phyloP scores from a whole-genome alignment of 371 early-diverging fungal genomes.

The Actinomortierella ambigua region DNA sequence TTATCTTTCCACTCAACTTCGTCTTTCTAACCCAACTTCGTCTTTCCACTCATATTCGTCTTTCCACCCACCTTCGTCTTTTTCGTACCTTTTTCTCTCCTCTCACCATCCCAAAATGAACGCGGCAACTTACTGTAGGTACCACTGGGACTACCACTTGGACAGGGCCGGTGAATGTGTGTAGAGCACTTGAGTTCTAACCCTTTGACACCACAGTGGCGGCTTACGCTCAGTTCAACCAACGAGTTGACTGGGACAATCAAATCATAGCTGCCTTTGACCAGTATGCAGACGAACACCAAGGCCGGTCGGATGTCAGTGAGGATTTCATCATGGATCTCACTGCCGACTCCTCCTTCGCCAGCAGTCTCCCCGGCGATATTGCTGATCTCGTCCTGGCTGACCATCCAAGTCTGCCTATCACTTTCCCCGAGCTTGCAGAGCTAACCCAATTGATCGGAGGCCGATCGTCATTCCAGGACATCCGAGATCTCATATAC shows the following conservation, averaged over 20 bases:
- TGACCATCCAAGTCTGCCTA: background rate
- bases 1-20: too few species aligned
- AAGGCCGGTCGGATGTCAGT: constrained; percentile 1
- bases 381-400: background rate
- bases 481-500: background rate
- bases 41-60: too few species aligned
- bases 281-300: constrained; percentile 1
- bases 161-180: too few species aligned
- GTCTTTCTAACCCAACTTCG: too few species aligned
- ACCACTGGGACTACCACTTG: too few species aligned
- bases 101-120: too few species aligned
- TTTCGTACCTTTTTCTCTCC: too few species aligned
- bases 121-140: too few species aligned
- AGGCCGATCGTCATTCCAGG: background rate
- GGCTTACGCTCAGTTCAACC: constrained; percentile 1
- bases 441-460: constrained; percentile 1
- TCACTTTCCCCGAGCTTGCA: background rate
- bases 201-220: constrained; percentile 1
- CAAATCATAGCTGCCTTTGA: background rate
- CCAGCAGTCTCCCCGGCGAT: background rate
- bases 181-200: too few species aligned
- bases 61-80: too few species aligned
- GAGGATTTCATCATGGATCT: constrained; percentile 5
- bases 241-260: constrained; percentile 3
- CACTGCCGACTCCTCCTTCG: background rate